Evolutionary conservation across 805 yeast species (phyloP), one percentile per base, ranked within the genome.

Genomic region (Candida germanica): DNA sequence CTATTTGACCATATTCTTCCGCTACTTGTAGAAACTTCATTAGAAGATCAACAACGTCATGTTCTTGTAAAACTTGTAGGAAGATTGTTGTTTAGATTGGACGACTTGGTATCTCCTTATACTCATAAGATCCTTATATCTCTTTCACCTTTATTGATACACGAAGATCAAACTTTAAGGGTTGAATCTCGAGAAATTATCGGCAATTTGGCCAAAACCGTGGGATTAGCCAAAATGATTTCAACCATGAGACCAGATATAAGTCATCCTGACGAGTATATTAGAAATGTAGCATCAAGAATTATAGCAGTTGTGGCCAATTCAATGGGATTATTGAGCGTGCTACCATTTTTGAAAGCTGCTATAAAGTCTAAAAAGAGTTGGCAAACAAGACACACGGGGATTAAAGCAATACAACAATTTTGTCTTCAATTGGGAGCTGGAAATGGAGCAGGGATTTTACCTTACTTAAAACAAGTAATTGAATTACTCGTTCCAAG

Each of bases 331-430:
- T 64, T 87, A 6, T 79, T 74, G 1, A 61, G 75, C 5, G 56
- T 87, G 30, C 51, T 93, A 9, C 96, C 97, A 0, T 91, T 91
- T 53, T 55, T 91, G 24, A 76, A 72, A 43, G 94, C 96, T 0
- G 89, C 85, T 4, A 79, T 91, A 42, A 71, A 73, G 42, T 80
- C 94, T 2, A 79, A 77, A 48, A 82, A 83, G 51, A 75, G 82
- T 35, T 82, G 93, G 91, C 75, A 75, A 44, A 87, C 94, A 0
- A 74, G 94, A 28, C 91, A 84, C 45, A 85, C 95, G 0, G 96
- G 96, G 41, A 71, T 79, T 16, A 78, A 79, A 50, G 76, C 79
- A 6, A 69, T 91, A 7, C 95, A 85, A 51, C 93, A 86, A 45
- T 69, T 87, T 28, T 83, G 94, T 5, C 56, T 75, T 1, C 51